These are phyloP conservation scores for Triticum dicoccoides DNA, from an alignment of 176 grass and related monocot species.

Conservation along the genomic window DNA sequence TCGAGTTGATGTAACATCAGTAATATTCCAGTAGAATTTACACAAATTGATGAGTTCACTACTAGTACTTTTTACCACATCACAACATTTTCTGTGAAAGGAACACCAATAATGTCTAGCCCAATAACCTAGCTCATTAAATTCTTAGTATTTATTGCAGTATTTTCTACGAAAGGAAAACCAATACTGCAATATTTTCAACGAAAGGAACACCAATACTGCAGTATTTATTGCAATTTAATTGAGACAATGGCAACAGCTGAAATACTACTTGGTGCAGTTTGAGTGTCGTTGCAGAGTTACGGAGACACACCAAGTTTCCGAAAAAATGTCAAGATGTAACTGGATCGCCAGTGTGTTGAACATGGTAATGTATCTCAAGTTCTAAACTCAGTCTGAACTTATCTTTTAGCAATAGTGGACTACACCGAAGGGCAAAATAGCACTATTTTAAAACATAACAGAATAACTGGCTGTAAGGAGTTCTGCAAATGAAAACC, in stretches of 20 bases:
- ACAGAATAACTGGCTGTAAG: background rate
- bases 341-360: background rate
- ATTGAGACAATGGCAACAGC: background rate
- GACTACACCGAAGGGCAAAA: background rate
- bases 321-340: background rate
- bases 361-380: background rate
- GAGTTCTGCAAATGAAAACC: conserved; percentile 11
- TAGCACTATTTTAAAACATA: background rate
- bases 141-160: background rate
- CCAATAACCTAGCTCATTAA: background rate
- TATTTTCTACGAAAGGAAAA: background rate
- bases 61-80: no score
- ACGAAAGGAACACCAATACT: no score
- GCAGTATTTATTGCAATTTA: background rate
- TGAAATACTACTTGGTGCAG: background rate
- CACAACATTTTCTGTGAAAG: background rate
- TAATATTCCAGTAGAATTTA: background rate
- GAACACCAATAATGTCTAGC: background rate
- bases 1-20: background rate
- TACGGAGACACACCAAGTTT: background rate
- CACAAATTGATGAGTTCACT: background rate
- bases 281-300: background rate
- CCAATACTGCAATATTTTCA: no score
- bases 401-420: background rate
- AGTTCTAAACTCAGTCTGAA: background rate